phyloP scores from a whole-genome alignment of 345 rosid genomes.

The Moricandia arvensis region DNA sequence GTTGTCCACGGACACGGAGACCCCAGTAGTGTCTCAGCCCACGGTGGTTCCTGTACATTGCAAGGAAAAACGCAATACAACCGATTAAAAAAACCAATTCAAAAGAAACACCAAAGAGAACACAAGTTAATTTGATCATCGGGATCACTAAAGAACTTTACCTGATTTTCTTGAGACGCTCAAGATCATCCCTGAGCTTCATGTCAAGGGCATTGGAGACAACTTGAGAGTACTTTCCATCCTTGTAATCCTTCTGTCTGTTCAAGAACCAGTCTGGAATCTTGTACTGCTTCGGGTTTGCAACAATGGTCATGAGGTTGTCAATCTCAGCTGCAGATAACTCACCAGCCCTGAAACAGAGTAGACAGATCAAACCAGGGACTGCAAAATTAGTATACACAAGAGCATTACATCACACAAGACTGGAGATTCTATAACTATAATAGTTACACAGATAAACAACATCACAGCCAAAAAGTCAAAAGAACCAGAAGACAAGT shows the following conservation, averaged over 20 bases:
- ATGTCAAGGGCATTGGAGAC: conserved; percentile 85
- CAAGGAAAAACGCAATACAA: background rate
- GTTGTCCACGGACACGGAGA: conserved; percentile 63
- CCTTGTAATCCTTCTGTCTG: conserved; percentile 91
- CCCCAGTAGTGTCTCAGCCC: conserved; percentile 79
- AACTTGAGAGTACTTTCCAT: conserved; percentile 81
- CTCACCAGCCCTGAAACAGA: conserved; percentile 66
- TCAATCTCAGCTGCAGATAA: conserved; percentile 68
- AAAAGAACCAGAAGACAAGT: background rate
- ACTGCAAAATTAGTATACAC: background rate
- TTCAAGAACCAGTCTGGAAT: conserved; percentile 90
- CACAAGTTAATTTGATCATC: background rate
- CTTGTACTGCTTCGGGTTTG: conserved; percentile 84
- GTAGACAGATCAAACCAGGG: background rate
- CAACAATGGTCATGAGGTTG: conserved; percentile 69
- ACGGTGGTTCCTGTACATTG: conserved; percentile 42
- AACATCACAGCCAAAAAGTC: background rate
- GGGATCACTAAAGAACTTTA: background rate
- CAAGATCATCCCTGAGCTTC: conserved; percentile 89
- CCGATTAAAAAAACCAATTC: background rate
- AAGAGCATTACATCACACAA: background rate
- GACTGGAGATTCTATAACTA: background rate
- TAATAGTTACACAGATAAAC: background rate
- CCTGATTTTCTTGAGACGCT: conserved; percentile 84
- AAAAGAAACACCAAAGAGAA: background rate